Conservation (phyloP, 495 filamentous ascomycete species). For the Pyrenula aspistea region DNA sequence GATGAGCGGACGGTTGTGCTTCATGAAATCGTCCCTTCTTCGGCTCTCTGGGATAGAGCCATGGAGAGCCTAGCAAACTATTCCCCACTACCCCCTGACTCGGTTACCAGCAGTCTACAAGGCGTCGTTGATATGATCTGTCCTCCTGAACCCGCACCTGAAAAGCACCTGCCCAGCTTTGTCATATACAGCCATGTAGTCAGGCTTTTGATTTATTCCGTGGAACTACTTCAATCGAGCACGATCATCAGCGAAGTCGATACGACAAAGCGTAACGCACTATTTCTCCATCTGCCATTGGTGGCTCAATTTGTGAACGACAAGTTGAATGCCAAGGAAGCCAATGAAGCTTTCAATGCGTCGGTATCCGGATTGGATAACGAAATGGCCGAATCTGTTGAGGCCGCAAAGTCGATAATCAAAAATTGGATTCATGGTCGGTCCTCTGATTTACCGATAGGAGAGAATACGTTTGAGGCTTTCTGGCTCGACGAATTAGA, state of each 20-base stretch:
- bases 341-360: slow-evolving; percentile 41
- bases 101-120: slow-evolving; percentile 58
- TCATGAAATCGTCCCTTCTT: slow-evolving; percentile 18
- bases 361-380: slow-evolving; percentile 35
- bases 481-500: slow-evolving; percentile 27
- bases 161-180: not conserved
- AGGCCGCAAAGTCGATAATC: slow-evolving; percentile 41
- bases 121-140: slow-evolving; percentile 58
- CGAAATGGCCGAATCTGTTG: slow-evolving; percentile 50
- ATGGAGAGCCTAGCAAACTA: slow-evolving; percentile 47
- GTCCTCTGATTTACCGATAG: slow-evolving; percentile 5
- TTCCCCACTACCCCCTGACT: slow-evolving; percentile 46
- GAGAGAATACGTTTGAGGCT: slow-evolving; percentile 9
- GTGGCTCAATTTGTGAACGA: slow-evolving; percentile 49
- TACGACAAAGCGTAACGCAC: slow-evolving; percentile 18
- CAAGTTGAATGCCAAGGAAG: slow-evolving; percentile 43
- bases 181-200: not conserved
- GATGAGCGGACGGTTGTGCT: not conserved
- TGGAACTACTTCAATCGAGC: not conserved
- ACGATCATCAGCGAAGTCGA: slow-evolving; percentile 7
- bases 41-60: slow-evolving; percentile 34
- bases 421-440: slow-evolving; percentile 25
- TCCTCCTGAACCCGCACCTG: not conserved
- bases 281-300: slow-evolving; percentile 39
- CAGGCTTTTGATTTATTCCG: not conserved